phyloP scores from a whole-genome alignment of 1,139 yeast species.

The Yamadazyma siamensis region DNA sequence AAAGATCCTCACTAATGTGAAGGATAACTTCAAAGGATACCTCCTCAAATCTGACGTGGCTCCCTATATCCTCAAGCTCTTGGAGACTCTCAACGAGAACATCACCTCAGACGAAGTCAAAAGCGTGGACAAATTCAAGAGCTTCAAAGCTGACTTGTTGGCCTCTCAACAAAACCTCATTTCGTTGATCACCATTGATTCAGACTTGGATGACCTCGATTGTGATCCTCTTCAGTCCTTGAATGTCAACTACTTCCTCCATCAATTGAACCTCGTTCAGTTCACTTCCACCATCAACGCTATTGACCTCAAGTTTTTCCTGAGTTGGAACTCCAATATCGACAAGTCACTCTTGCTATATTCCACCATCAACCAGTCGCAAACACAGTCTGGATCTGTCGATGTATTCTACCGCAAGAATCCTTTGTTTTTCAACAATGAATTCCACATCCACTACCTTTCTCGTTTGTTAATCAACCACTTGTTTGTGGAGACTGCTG shows the following conservation, averaged over 20 bases:
- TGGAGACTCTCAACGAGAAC: conserved; percentile 23
- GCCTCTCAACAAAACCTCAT: conserved; percentile 35
- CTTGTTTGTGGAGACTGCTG: conserved; percentile 48
- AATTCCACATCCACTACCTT: conserved; percentile 68
- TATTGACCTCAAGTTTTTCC: conserved; percentile 55
- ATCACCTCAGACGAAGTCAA: conserved; percentile 3
- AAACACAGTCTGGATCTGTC: conserved; percentile 11
- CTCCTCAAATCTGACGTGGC: conserved; percentile 40
- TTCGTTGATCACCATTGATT: conserved; percentile 20
- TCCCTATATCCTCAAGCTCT: conserved; percentile 32
- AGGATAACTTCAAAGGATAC: conserved; percentile 36
- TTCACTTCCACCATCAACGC: conserved; percentile 55
- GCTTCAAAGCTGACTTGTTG: conserved; percentile 32
- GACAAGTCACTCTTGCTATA: conserved; percentile 41
- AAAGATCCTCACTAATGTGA: conserved; percentile 27
- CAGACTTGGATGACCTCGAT: conserved; percentile 11
- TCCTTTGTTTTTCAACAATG: conserved; percentile 62
- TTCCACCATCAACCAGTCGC: conserved; percentile 21
- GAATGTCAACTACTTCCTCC: conserved; percentile 35
- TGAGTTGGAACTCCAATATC: conserved; percentile 70
- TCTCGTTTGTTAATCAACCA: conserved; percentile 73
- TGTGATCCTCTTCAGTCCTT: conserved; percentile 31
- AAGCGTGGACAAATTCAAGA: conserved; percentile 7
- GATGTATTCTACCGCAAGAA: conserved; percentile 42
- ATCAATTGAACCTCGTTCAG: conserved; percentile 41